Evolutionary conservation across 352 stramenopile genomes (phyloP).

Genomic region (Thalassiosira mediterranea): DNA sequence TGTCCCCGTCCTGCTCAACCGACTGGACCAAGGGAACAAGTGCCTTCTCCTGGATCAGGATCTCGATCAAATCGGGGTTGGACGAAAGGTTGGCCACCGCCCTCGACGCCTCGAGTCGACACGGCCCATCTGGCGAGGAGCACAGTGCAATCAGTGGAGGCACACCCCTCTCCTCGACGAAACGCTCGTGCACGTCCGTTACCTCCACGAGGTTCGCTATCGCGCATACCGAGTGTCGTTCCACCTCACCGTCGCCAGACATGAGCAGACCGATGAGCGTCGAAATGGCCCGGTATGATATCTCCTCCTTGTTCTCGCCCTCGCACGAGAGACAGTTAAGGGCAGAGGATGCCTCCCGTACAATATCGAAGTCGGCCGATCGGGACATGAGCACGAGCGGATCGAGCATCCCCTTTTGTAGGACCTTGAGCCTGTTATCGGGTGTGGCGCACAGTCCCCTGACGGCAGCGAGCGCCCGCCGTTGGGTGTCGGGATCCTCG

Average conservation of each 20-base stretch:
- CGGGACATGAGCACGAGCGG: conserved; percentile 94
- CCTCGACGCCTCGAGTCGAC: conserved; percentile 89
- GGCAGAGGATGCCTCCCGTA: conserved; percentile 90
- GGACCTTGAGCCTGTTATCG: conserved; percentile 88
- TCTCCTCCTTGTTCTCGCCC: conserved; percentile 96
- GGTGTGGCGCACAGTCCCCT: conserved; percentile 92
- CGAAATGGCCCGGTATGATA: conserved; percentile 91
- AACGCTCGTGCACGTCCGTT: conserved; percentile 91
- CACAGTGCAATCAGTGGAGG: conserved; percentile 91
- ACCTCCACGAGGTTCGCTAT: conserved; percentile 95
- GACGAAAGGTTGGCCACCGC: conserved; percentile 94
- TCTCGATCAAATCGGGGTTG: conserved; percentile 83
- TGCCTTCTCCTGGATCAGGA: conserved; percentile 91
- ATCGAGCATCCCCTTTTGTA: conserved; percentile 94
- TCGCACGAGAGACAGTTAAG: conserved; percentile 94
- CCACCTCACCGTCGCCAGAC: conserved; percentile 89
- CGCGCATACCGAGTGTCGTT: conserved; percentile 92
- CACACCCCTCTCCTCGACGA: conserved; percentile 93
- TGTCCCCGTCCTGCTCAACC: conserved; percentile 86
- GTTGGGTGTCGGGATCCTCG: conserved; percentile 91
- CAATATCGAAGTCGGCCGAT: conserved; percentile 90
- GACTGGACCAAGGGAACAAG: conserved; percentile 90
- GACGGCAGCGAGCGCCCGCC: conserved; percentile 90
- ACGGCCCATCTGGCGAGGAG: conserved; percentile 89
- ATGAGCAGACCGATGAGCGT: conserved; percentile 95